phyloP scores from a whole-genome alignment of 108 stramenopile genomes.

The Nannochloropsis gaditana region DNA sequence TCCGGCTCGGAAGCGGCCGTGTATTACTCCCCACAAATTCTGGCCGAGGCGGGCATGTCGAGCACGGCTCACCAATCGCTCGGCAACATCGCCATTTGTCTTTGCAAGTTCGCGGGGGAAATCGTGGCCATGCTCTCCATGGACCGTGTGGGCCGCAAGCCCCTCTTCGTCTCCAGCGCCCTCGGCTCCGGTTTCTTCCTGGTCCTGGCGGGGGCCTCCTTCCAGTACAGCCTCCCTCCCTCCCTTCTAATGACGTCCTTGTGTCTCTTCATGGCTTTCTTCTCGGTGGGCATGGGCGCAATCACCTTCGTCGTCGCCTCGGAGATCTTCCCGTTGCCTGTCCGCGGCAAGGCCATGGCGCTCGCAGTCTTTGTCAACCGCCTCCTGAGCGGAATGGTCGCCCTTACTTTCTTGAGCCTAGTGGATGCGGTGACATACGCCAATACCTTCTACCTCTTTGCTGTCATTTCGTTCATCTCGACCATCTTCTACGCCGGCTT shows the following conservation, averaged over 20 bases:
- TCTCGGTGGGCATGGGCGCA: constrained; percentile 50
- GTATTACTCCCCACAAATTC: constrained; percentile 43
- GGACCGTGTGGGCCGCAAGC: neutral
- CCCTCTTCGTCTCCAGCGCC: neutral
- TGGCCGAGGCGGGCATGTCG: neutral
- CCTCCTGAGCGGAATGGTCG: constrained; percentile 46
- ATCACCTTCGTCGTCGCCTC: constrained; percentile 51
- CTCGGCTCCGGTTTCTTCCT: constrained; percentile 33
- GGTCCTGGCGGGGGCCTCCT: constrained; percentile 28
- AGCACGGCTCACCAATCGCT: neutral
- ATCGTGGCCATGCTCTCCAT: neutral
- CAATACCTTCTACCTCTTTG: constrained; percentile 49
- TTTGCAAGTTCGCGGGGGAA: constrained; percentile 48
- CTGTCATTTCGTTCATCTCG: constrained; percentile 26
- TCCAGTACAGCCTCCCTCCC: neutral
- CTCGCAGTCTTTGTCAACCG: constrained; percentile 49
- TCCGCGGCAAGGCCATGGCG: constrained; percentile 53
- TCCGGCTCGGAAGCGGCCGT: constrained; percentile 48
- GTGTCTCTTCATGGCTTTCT: constrained; percentile 51
- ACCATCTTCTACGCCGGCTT: constrained; percentile 33
- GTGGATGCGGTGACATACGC: constrained; percentile 20
- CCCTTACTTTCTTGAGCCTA: constrained; percentile 45
- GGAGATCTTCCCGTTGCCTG: constrained; percentile 51
- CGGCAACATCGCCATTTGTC: constrained; percentile 46
- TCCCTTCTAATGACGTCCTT: constrained; percentile 27